Evolutionary conservation across 805 yeast genomes (phyloP).

Genomic region (Wickerhamiella azyma): DNA sequence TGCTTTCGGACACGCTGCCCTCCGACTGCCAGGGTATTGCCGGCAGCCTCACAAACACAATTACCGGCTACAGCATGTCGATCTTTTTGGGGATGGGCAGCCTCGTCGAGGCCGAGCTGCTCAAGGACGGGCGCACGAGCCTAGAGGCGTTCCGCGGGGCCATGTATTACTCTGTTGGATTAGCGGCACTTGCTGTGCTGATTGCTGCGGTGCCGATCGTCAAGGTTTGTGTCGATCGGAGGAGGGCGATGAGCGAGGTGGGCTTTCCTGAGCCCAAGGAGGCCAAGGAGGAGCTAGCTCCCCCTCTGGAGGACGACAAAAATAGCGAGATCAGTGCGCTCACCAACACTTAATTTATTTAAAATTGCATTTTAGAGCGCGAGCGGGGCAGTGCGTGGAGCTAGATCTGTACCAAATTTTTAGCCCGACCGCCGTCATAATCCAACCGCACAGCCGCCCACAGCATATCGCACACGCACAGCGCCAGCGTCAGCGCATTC

Average conservation of each 20-base stretch:
- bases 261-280: too few species aligned
- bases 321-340: neutral
- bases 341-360: neutral
- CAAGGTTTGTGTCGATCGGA: neutral
- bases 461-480: conserved; percentile 57
- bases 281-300: too few species aligned
- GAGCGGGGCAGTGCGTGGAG: too few species aligned
- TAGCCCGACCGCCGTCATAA: conserved; percentile 33
- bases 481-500: conserved; percentile 54
- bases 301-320: too few species aligned
- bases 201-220: neutral
- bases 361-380: too few species aligned
- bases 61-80: conserved; percentile 58
- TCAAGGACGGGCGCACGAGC: neutral
- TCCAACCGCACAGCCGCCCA: conserved; percentile 71
- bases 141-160: conserved; percentile 44
- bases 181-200: conserved; percentile 37
- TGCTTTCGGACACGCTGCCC: conserved; percentile 47
- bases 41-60: conserved; percentile 57
- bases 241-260: too few species aligned
- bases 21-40: conserved; percentile 62
- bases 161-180: conserved; percentile 46
- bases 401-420: conserved; percentile 15
- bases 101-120: conserved; percentile 14
- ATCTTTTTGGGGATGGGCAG: conserved; percentile 58